phyloP scores from a whole-genome alignment of 1,284 basidiomycete species.

The Meira nashicola region DNA sequence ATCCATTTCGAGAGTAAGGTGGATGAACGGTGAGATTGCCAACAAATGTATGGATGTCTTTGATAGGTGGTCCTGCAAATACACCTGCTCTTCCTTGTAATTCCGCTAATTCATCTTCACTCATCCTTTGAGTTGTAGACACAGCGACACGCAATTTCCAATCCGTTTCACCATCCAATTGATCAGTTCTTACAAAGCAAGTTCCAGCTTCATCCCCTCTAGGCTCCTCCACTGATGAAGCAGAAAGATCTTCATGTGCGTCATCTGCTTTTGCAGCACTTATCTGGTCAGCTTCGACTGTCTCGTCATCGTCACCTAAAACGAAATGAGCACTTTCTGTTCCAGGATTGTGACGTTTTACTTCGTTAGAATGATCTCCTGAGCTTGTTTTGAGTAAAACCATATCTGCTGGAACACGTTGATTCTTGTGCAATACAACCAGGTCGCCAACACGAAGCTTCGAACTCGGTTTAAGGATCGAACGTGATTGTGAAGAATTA shows the following conservation, averaged over 20 bases:
- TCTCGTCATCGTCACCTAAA: conserved; percentile 33
- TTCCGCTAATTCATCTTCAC: conserved; percentile 63
- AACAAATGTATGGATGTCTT: conserved; percentile 93
- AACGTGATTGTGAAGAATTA: background rate
- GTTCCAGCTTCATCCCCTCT: conserved; percentile 71
- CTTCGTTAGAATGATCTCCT: conserved; percentile 43
- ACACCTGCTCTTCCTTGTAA: conserved; percentile 53
- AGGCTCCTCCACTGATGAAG: background rate
- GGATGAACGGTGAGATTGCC: conserved; percentile 78
- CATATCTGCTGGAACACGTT: conserved; percentile 91
- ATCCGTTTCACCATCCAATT: conserved; percentile 97
- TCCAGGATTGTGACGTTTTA: background rate
- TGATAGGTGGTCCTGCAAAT: conserved; percentile 83
- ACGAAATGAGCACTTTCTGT: conserved; percentile 20
- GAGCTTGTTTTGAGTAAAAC: conserved; percentile 74
- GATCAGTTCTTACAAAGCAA: conserved; percentile 95
- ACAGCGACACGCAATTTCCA: conserved; percentile 95
- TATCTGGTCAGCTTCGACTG: conserved; percentile 13
- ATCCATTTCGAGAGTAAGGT: background rate
- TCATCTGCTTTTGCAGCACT: background rate
- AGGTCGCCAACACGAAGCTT: conserved; percentile 86
- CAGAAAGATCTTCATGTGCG: background rate
- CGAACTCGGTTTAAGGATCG: conserved; percentile 64
- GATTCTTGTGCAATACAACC: conserved; percentile 89
- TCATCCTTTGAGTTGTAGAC: conserved; percentile 72